phyloP scores from a whole-genome alignment of 495 filamentous ascomycete species.

The Zalerion maritima region DNA sequence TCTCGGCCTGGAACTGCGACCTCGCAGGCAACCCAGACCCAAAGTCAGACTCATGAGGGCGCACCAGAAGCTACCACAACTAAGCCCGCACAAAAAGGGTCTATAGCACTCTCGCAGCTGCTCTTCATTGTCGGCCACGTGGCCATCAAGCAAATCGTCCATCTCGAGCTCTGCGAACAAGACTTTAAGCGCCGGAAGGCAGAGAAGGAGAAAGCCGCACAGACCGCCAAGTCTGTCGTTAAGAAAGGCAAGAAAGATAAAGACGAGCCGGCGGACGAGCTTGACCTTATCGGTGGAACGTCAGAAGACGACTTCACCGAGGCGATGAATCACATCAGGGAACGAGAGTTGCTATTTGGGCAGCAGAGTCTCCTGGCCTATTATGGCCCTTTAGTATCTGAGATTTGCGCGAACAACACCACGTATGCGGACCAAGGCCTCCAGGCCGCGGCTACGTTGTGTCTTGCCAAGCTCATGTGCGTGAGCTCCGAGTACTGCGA shows the following conservation, averaged over 20 bases:
- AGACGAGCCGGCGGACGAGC: slow-evolving; percentile 59
- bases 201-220: slow-evolving; percentile 70
- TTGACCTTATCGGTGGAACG: slow-evolving; percentile 92
- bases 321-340: slow-evolving; percentile 84
- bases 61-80: no score
- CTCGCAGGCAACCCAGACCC: slow-evolving; percentile 21
- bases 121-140: slow-evolving; percentile 94
- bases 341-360: slow-evolving; percentile 85
- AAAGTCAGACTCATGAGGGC: slow-evolving; percentile 17
- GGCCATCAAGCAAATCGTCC: slow-evolving; percentile 98
- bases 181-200: slow-evolving; percentile 96
- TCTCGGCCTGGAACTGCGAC: slow-evolving; percentile 25
- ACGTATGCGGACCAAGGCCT: slow-evolving; percentile 73
- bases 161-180: slow-evolving; percentile 89
- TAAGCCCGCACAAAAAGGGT: slow-evolving; percentile 41
- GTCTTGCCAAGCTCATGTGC: slow-evolving; percentile 96
- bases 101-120: slow-evolving; percentile 71
- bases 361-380: slow-evolving; percentile 69
- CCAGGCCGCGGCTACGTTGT: slow-evolving; percentile 88
- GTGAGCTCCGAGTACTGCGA: slow-evolving; percentile 92
- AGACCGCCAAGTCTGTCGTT: slow-evolving; percentile 22
- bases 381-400: slow-evolving; percentile 79
- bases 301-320: slow-evolving; percentile 98
- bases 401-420: slow-evolving; percentile 90
- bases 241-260: slow-evolving; percentile 40